Evolutionary conservation across 208 protist genomes (phyloP).

Genomic region (Wallacemonas sp.): DNA sequence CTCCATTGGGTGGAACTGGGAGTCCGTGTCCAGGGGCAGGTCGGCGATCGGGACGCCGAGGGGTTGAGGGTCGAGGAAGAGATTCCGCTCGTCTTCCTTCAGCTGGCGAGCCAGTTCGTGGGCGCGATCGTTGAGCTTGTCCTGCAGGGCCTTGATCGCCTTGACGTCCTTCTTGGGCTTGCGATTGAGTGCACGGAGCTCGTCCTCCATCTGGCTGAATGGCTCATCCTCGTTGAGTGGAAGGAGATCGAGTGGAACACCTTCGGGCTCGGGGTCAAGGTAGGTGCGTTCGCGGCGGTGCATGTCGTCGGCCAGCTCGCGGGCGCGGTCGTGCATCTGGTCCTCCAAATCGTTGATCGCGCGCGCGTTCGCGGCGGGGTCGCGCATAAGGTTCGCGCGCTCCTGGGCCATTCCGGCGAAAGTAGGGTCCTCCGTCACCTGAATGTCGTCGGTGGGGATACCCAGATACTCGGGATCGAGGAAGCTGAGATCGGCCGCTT

Average conservation of each 20-base stretch:
- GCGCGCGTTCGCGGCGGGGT: conserved; percentile 56
- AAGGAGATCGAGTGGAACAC: conserved; percentile 59
- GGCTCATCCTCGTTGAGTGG: conserved; percentile 63
- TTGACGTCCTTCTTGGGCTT: conserved; percentile 46
- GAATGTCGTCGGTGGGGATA: conserved; percentile 60
- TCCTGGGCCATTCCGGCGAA: conserved; percentile 52
- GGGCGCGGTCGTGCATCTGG: conserved; percentile 60
- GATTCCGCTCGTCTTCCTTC: conserved; percentile 67
- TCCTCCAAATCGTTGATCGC: conserved; percentile 72
- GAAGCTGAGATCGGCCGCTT: conserved; percentile 46
- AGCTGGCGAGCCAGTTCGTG: conserved; percentile 65
- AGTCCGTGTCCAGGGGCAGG: conserved; percentile 66
- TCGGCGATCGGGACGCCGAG: conserved; percentile 56
- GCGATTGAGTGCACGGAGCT: conserved; percentile 56
- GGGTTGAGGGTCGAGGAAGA: conserved; percentile 66
- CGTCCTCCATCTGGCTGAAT: conserved; percentile 55
- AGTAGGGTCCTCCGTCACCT: conserved; percentile 46
- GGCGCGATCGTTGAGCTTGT: conserved; percentile 53
- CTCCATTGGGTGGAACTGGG: conserved; percentile 58
- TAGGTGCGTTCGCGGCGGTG: conserved; percentile 55
- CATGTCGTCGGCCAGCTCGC: conserved; percentile 53
- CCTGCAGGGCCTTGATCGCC: conserved; percentile 39
- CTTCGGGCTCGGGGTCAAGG: conserved; percentile 62
- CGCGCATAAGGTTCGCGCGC: conserved; percentile 36
- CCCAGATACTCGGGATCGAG: conserved; percentile 70